A percentile compares a stretch with the other conserved stretches of the same genome.
These are phyloP conservation scores for Delitschia confertaspora DNA, from an alignment of 495 filamentous ascomycete genomes.

Conservation along the genomic window DNA sequence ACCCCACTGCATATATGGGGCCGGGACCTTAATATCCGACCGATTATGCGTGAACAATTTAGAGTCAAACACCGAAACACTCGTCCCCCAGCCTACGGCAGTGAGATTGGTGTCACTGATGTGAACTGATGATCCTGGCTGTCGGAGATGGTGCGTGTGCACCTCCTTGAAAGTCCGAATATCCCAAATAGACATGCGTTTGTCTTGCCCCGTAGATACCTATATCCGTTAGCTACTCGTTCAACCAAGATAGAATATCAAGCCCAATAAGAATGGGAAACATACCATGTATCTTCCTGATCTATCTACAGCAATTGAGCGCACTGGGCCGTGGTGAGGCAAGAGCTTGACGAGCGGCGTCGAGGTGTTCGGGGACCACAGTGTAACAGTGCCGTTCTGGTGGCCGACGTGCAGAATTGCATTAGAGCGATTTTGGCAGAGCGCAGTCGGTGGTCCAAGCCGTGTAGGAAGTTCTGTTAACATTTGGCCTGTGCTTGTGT, in stretches of 20 bases:
- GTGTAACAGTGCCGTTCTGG: constrained; percentile 84
- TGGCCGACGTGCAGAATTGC: constrained; percentile 86
- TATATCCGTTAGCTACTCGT: too few species aligned
- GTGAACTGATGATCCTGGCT: constrained; percentile 72
- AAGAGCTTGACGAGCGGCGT: constrained; percentile 85
- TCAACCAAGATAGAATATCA: too few species aligned
- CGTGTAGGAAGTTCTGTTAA: constrained; percentile 76
- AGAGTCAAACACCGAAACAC: constrained; percentile 72
- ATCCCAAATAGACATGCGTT: constrained; percentile 92
- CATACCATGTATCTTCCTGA: constrained; percentile 96
- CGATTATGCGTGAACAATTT: constrained; percentile 16
- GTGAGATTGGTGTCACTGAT: constrained; percentile 84
- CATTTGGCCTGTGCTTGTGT: constrained; percentile 83
- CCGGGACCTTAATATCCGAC: constrained; percentile 55
- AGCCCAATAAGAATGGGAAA: too few species aligned
- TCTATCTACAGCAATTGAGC: constrained; percentile 74
- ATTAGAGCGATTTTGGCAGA: constrained; percentile 82
- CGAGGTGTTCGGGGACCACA: constrained; percentile 91
- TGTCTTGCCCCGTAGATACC: constrained; percentile 80
- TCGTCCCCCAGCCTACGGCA: constrained; percentile 86
- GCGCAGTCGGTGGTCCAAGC: constrained; percentile 70
- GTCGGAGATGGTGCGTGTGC: constrained; percentile 77
- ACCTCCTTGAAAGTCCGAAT: constrained; percentile 89
- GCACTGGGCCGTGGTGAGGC: constrained; percentile 91
- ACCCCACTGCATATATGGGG: constrained; percentile 89